phyloP scores from a whole-genome alignment of 2,329 filamentous ascomycete genomes.

The Aspergillus ustus region DNA sequence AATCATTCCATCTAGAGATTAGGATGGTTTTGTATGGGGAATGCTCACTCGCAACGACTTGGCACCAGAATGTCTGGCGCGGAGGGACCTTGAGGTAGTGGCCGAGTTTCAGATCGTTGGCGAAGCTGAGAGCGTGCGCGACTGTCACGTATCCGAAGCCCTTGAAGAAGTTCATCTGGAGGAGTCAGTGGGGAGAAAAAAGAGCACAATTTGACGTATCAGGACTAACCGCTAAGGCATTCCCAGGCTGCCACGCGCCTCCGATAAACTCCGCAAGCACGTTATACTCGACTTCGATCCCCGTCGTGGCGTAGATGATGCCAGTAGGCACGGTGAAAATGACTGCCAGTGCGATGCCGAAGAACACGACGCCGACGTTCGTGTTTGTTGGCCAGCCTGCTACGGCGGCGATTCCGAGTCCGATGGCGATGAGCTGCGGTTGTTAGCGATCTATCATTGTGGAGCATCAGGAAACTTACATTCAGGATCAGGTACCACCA shows the following conservation, averaged over 20 bases:
- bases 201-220: neutral
- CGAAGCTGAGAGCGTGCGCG: slow-evolving; percentile 14
- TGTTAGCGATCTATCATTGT: neutral
- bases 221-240: neutral
- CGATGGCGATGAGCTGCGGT: slow-evolving; percentile 1
- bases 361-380: slow-evolving; percentile 13
- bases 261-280: slow-evolving; percentile 16
- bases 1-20: too few species aligned
- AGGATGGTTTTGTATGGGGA: neutral
- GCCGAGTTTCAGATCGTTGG: slow-evolving; percentile 13
- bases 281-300: slow-evolving; percentile 12
- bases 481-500: slow-evolving; percentile 12
- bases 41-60: slow-evolving; percentile 2
- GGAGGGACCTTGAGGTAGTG: slow-evolving; percentile 16
- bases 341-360: slow-evolving; percentile 10
- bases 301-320: slow-evolving; percentile 18
- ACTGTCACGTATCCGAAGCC: slow-evolving; percentile 14
- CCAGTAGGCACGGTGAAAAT: slow-evolving; percentile 11
- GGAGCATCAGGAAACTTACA: neutral
- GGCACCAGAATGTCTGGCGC: slow-evolving; percentile 8
- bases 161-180: slow-evolving; percentile 14
- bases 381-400: slow-evolving; percentile 9
- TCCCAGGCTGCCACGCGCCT: slow-evolving; percentile 11
- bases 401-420: neutral
- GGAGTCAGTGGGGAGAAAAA: neutral